Percentiles rank a stretch among this genome's conserved stretches.
Evolutionary conservation across 2,329 filamentous ascomycete genomes (phyloP).

Genomic region (Lojkania enalia): DNA sequence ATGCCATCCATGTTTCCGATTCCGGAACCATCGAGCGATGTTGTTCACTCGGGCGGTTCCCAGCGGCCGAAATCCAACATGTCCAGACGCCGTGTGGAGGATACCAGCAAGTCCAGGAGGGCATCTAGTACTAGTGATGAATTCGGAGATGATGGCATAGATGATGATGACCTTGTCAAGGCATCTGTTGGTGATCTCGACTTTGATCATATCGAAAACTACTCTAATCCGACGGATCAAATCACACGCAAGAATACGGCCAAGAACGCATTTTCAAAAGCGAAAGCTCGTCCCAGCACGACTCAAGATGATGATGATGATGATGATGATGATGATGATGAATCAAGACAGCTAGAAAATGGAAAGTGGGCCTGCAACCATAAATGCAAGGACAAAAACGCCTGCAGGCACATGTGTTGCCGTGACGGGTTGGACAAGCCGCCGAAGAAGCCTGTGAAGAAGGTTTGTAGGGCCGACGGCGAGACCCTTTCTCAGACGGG

Average conservation of each 20-base stretch:
- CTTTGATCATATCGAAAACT: conserved; percentile 58
- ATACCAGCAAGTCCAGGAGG: conserved; percentile 10
- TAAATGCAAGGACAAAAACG: conserved; percentile 63
- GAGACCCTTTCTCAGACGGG: conserved; percentile 7
- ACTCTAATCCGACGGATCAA: conserved; percentile 37
- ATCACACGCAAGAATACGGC: conserved; percentile 25
- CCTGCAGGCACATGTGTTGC: conserved; percentile 74
- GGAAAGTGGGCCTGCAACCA: conserved; percentile 78
- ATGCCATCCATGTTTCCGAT: conserved; percentile 50
- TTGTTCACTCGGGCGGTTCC: too few species aligned
- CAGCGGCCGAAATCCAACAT: conserved; percentile 31
- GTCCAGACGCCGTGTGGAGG: conserved; percentile 33
- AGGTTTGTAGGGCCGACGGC: conserved; percentile 8
- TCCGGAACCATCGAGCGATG: conserved; percentile 21
- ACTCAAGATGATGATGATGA: conserved; percentile 3
- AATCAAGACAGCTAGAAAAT: conserved; percentile 63
- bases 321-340: conserved; percentile 19
- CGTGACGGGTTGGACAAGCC: conserved; percentile 70
- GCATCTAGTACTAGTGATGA: conserved; percentile 45
- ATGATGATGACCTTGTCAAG: conserved; percentile 57
- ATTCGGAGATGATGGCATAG: conserved; percentile 57
- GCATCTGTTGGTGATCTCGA: conserved; percentile 45
- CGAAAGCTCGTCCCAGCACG: not conserved
- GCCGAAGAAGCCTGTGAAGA: conserved; percentile 45
- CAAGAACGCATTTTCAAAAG: conserved; percentile 20